Conservation (phyloP, 1,139 yeast genomes). For the Spathaspora sp. region DNA sequence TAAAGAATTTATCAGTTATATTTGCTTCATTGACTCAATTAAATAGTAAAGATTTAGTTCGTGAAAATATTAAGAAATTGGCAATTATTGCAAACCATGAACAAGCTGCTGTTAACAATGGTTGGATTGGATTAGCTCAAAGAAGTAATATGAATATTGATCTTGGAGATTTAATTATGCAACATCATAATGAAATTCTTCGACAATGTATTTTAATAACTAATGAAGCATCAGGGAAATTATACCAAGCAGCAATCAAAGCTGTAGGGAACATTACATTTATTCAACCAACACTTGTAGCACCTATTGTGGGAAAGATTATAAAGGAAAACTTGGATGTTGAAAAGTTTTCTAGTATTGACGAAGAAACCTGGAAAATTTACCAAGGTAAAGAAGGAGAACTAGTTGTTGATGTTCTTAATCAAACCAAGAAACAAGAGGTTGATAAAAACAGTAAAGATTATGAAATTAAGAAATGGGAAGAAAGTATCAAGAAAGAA, state of each 20-base stretch:
- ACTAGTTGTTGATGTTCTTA: conserved; percentile 64
- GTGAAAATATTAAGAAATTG: conserved; percentile 35
- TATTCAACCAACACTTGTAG: conserved; percentile 61
- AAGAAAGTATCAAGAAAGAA: conserved; percentile 75
- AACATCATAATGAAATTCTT: conserved; percentile 39
- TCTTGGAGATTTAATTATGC: conserved; percentile 57
- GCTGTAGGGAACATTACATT: conserved; percentile 69
- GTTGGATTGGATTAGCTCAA: conserved; percentile 82
- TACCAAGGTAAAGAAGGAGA: conserved; percentile 72
- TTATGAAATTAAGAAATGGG: conserved; percentile 89
- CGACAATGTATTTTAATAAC: conserved; percentile 12
- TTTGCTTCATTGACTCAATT: conserved; percentile 46
- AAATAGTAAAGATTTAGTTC: conserved; percentile 21
- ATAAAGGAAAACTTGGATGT: conserved; percentile 46
- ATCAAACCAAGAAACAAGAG: conserved; percentile 35
- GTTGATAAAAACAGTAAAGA: conserved; percentile 69
- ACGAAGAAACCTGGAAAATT: conserved; percentile 43
- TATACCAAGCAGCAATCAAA: conserved; percentile 49
- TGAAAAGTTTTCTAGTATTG: conserved; percentile 23
- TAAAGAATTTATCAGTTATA: conserved; percentile 32
- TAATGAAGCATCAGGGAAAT: not conserved
- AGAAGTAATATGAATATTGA: conserved; percentile 50
- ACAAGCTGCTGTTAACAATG: conserved; percentile 42
- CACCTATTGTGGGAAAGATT: conserved; percentile 48
- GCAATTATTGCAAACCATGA: conserved; percentile 59